Evolutionary conservation across 208 protist genomes (phyloP).

Genomic region (Acanthamoeba triangularis): DNA sequence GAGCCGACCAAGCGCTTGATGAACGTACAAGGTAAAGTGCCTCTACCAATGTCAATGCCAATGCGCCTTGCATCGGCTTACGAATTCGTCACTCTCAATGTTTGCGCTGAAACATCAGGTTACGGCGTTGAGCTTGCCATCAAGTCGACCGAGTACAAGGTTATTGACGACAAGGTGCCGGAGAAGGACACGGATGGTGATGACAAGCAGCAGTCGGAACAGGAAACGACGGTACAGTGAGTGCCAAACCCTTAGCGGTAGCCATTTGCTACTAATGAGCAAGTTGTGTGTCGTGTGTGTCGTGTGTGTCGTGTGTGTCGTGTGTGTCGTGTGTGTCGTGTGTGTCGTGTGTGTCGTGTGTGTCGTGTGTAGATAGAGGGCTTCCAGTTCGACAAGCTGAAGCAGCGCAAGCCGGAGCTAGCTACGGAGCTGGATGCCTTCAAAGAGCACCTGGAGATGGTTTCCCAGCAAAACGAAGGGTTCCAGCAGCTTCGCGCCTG

Average conservation of each 20-base stretch:
- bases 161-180: conserved; percentile 92
- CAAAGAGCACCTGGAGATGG: conserved; percentile 75
- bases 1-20: conserved; percentile 16
- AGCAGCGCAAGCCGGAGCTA: conserved; percentile 82
- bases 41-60: too few species aligned
- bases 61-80: not conserved
- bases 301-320: too few species aligned
- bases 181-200: conserved; percentile 38
- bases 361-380: conserved; percentile 79
- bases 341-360: too few species aligned
- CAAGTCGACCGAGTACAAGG: conserved; percentile 98
- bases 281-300: too few species aligned
- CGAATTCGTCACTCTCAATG: not conserved
- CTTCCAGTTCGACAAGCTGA: conserved; percentile 81
- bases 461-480: conserved; percentile 65
- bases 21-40: conserved; percentile 1
- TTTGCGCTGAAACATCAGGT: conserved; percentile 89
- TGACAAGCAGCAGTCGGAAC: not conserved
- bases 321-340: too few species aligned
- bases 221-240: not conserved
- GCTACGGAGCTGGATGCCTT: conserved; percentile 79
- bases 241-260: not conserved
- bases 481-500: conserved; percentile 86
- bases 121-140: conserved; percentile 97
- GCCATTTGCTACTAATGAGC: not conserved